phyloP scores from a whole-genome alignment of 1,284 basidiomycete genomes.

The Entoloma clypeatum region DNA sequence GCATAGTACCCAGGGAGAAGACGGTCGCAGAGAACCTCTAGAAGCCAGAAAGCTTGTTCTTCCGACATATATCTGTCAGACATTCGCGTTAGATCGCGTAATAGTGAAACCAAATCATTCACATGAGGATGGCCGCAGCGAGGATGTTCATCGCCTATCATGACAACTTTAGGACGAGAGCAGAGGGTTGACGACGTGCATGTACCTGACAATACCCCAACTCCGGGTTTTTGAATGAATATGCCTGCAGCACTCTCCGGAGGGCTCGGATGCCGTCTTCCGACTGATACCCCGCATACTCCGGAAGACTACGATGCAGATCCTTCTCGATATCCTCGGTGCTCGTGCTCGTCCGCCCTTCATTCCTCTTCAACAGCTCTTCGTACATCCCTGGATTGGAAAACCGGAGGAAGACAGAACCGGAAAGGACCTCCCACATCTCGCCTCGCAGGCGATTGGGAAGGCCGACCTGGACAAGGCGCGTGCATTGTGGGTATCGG shows the following conservation, averaged over 20 bases:
- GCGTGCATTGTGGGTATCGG: constrained; percentile 94
- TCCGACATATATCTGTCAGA: constrained; percentile 92
- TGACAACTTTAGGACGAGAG: neutral
- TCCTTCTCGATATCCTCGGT: constrained; percentile 99
- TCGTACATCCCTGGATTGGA: constrained; percentile 84
- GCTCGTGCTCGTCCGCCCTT: constrained; percentile 79
- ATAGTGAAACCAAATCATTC: constrained; percentile 22
- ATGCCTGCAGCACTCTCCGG: constrained; percentile 90
- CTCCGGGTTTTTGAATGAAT: constrained; percentile 96
- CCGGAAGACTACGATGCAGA: constrained; percentile 89
- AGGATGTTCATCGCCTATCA: constrained; percentile 91
- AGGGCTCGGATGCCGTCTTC: constrained; percentile 84
- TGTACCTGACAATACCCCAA: constrained; percentile 80
- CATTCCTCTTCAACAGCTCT: constrained; percentile 76
- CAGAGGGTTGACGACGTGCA: neutral
- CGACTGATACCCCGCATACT: constrained; percentile 92
- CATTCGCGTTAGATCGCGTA: constrained; percentile 3
- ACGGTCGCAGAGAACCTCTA: constrained; percentile 93
- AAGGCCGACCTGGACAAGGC: constrained; percentile 94
- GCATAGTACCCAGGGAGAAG: constrained; percentile 97
- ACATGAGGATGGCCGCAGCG: constrained; percentile 88
- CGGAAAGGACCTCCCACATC: constrained; percentile 97
- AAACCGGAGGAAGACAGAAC: constrained; percentile 90
- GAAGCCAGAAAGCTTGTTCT: constrained; percentile 97
- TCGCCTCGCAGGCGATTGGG: constrained; percentile 95